Evolutionary conservation across 305 asterid species (phyloP).

Genomic region (Caryopteris hybrid): DNA sequence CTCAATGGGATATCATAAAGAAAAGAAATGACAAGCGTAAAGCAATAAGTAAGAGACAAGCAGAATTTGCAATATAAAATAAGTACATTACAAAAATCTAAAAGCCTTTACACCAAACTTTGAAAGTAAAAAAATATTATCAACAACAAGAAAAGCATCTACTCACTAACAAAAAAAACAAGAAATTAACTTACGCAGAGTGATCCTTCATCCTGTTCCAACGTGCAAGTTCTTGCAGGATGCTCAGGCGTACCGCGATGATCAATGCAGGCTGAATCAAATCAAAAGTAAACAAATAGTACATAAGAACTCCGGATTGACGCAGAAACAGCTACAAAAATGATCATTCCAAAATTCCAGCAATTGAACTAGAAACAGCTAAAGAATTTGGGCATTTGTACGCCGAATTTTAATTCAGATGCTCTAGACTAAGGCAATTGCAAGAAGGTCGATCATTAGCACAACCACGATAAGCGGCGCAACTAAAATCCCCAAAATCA

Average conservation of each 20-base stretch:
- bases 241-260: constrained; percentile 80
- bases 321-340: background rate
- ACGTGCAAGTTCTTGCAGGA: constrained; percentile 83
- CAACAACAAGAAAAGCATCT: no score
- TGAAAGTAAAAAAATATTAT: background rate
- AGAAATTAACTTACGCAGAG: constrained; percentile 40
- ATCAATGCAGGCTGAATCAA: constrained; percentile 66
- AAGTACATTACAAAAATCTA: background rate
- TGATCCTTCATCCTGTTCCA: constrained; percentile 55
- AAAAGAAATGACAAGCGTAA: background rate
- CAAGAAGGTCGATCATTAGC: background rate
- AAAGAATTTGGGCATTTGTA: background rate
- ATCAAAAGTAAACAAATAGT: background rate
- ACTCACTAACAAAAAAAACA: background rate
- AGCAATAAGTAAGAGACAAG: background rate
- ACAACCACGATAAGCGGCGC: background rate
- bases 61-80: background rate
- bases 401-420: background rate
- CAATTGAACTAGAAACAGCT: background rate
- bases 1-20: background rate
- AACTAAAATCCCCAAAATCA: background rate
- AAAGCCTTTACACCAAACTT: background rate
- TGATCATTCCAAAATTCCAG: background rate
- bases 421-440: background rate
- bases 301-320: background rate